Conservation (phyloP, 148 eudicot species). For the Persicaria maculosa region DNA sequence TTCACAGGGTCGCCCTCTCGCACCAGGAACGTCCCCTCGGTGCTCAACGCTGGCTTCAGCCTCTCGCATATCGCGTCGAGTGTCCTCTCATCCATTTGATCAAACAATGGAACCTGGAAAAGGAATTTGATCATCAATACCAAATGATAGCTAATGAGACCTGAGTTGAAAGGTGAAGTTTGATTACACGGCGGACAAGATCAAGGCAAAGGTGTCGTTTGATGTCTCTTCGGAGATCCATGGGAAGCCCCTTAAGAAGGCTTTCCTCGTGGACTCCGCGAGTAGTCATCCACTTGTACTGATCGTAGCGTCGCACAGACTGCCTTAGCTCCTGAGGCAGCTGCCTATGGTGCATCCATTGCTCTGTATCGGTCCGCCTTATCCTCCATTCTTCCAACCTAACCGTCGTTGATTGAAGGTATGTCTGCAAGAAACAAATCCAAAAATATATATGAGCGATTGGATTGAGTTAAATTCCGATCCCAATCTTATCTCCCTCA, state of each 20-base stretch:
- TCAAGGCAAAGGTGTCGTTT: constrained; percentile 86
- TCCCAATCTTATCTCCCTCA: background rate
- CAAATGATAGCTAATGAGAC: background rate
- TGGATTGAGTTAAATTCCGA: too few relatives aligned
- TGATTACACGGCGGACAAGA: constrained; percentile 65
- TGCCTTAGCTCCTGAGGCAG: constrained; percentile 58
- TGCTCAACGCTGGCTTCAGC: constrained; percentile 58
- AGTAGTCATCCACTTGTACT: constrained; percentile 78
- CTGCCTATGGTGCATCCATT: constrained; percentile 92
- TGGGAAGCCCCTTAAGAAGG: constrained; percentile 59
- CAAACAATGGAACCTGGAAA: constrained; percentile 65
- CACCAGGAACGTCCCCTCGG: constrained; percentile 54
- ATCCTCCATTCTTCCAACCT: constrained; percentile 89
- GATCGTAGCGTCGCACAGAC: constrained; percentile 64
- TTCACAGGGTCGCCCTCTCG: constrained; percentile 80
- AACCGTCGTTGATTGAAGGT: constrained; percentile 65
- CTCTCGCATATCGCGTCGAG: constrained; percentile 84
- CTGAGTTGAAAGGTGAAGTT: background rate
- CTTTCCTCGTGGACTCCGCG: constrained; percentile 73
- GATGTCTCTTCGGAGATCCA: constrained; percentile 75
- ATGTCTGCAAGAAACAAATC: constrained; percentile 37
- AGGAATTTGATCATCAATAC: background rate
- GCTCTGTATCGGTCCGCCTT: constrained; percentile 67
- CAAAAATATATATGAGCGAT: background rate
- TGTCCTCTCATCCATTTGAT: constrained; percentile 77